Conservation (phyloP, 331 rosid genomes). For the Rosa hybrid region DNA sequence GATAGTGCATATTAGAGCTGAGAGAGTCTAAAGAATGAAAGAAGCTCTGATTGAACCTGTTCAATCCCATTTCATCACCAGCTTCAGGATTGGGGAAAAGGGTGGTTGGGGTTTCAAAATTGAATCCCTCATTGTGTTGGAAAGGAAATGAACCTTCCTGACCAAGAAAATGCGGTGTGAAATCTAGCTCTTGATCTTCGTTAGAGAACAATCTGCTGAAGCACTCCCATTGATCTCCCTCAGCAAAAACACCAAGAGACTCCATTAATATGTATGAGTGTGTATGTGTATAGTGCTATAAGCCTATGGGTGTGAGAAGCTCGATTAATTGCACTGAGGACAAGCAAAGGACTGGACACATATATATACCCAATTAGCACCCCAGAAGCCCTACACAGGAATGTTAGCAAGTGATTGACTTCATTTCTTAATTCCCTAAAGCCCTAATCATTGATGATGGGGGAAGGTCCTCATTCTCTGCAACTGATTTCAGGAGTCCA, state of each 20-base stretch:
- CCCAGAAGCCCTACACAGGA: constrained; percentile 14
- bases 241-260: constrained; percentile 56
- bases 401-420: constrained; percentile 51
- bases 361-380: constrained; percentile 51
- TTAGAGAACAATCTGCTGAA: constrained; percentile 48
- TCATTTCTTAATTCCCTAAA: constrained; percentile 34
- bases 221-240: constrained; percentile 71
- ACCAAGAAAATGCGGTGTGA: constrained; percentile 45
- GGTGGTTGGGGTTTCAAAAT: constrained; percentile 28
- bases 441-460: constrained; percentile 42
- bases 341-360: constrained; percentile 24
- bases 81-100: constrained; percentile 23
- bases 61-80: constrained; percentile 20
- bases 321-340: constrained; percentile 36
- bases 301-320: constrained; percentile 13
- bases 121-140: constrained; percentile 43
- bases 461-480: constrained; percentile 55
- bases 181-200: constrained; percentile 43
- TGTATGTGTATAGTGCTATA: constrained; percentile 20
- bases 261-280: constrained; percentile 49
- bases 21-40: constrained; percentile 52
- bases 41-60: constrained; percentile 36
- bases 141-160: constrained; percentile 41
- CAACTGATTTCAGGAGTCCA: constrained; percentile 70
- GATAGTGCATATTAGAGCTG: constrained; percentile 41